Base-by-base conservation (phyloP, 2,329 filamentous ascomycete species). In the Cladobotryum mycophilum region DNA sequence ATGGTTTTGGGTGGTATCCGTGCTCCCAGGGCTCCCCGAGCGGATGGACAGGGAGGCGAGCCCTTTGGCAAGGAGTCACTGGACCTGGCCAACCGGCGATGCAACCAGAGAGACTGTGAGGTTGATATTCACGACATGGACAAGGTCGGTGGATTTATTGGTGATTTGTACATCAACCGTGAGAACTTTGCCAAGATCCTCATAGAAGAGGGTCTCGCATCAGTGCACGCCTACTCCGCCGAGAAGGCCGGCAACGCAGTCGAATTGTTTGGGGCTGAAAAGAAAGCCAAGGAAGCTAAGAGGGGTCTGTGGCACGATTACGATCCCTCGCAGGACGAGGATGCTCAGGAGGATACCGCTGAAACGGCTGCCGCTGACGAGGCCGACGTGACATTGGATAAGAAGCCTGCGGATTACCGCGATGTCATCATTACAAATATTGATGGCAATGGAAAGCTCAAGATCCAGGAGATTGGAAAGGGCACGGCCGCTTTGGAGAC, bases 61-160 rank as follows among this genome's bases (percentile, higher is more conserved):
- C 91, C 93, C 1, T 97, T 95, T 60, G 93, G 93, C 20, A 88
- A 95, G 67, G 93, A 99, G 72, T 92, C 92, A 3, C 81, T 95
- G 55, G 92, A 99, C 46, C 84, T 97, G 59, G 91, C 92, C 45
- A 90, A 89, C 70, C 85, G 82, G 62, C 83, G 91, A 52, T 90
- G 87, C 72, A 87, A 90, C 75, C 93, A 99, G 74, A 85, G 93
- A 49, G 93, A 99, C 68, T 91, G 93, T 45, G 92, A 97, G 70
- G 88, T 99, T 52, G 91, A 99, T 61, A 86, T 99, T 17, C 85
- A 96, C 67, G 90, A 91, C 61, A 88, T 89, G 59, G 93, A 99
- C 77, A 97, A 96, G 76, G 85, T 93, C 22, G 93, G 93, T 61
- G 93, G 93, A 36, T 99, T 99, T 75, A 97, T 99, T 59, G 93